Conservation (phyloP, 75 land plant genomes). For the Ceratopteris richardii region DNA sequence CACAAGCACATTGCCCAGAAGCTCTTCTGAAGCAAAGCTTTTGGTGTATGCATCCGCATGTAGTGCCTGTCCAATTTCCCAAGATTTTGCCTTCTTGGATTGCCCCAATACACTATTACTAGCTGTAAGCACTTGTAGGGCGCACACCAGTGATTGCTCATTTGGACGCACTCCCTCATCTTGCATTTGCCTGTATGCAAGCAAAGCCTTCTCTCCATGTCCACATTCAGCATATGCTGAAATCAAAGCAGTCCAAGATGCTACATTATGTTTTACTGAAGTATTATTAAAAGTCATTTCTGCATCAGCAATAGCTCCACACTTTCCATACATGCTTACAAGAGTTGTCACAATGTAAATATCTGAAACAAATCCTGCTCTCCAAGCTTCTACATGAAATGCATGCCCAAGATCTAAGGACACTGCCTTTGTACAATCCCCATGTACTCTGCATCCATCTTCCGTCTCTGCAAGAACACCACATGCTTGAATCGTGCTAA, state of each 20-base stretch:
- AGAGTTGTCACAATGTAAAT: slow-evolving; percentile 9
- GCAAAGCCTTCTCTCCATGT: background rate
- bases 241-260: slow-evolving; percentile 30
- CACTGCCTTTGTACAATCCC: background rate
- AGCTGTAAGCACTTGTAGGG: background rate
- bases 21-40: background rate
- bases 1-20: slow-evolving; percentile 4
- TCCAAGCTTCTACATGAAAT: slow-evolving; percentile 6
- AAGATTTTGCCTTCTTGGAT: background rate
- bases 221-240: slow-evolving; percentile 3
- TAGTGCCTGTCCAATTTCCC: slow-evolving; percentile 3
- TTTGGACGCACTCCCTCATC: background rate
- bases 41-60: slow-evolving; percentile 1
- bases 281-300: slow-evolving; percentile 10
- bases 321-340: slow-evolving; percentile 24
- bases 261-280: background rate
- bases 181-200: background rate
- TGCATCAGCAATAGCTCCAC: slow-evolving; percentile 14
- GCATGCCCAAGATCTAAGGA: slow-evolving; percentile 1
- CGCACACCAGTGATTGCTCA: background rate
- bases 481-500: slow-evolving; percentile 20
- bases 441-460: background rate
- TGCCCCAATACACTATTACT: background rate
- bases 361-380: slow-evolving; percentile 13
- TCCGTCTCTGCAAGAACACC: background rate